Conservation (phyloP, 768 basidiomycete genomes). For the Trametes sanguinea region DNA sequence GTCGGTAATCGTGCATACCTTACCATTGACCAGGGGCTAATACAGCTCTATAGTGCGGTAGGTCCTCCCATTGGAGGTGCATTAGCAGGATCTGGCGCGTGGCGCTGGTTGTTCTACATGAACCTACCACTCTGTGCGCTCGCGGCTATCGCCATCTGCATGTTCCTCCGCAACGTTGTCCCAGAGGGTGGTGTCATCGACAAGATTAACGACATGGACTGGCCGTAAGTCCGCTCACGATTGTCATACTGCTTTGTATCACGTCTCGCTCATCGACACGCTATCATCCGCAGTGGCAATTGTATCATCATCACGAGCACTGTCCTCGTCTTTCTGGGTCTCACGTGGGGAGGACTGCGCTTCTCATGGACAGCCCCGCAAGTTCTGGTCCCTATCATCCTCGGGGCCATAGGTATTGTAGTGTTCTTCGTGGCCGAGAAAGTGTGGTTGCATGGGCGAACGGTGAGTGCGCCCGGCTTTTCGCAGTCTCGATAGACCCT, state of each 20-base stretch:
- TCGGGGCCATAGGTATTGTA: conserved; percentile 37
- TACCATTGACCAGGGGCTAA: not conserved
- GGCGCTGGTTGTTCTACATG: conserved; percentile 25
- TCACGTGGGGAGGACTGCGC: conserved; percentile 39
- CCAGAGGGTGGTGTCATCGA: conserved; percentile 30
- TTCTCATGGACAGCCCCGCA: conserved; percentile 38
- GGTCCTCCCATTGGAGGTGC: conserved; percentile 36
- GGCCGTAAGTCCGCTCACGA: conserved; percentile 34
- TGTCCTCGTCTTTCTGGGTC: conserved; percentile 19
- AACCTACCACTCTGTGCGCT: conserved; percentile 18
- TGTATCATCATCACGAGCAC: conserved; percentile 27
- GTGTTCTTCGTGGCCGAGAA: conserved; percentile 38
- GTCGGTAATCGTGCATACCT: not conserved
- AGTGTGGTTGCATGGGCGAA: conserved; percentile 27
- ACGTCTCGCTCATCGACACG: no score
- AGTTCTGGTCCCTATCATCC: conserved; percentile 39
- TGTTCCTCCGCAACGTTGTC: conserved; percentile 9
- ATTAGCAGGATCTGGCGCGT: conserved; percentile 15
- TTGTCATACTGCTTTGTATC: no score
- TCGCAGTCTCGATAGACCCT: no score
- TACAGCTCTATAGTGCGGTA: conserved; percentile 9
- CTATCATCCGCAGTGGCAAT: conserved; percentile 27
- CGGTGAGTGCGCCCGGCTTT: conserved; percentile 17
- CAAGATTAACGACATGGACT: conserved; percentile 38
- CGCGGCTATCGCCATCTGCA: not conserved